Conservation (phyloP, 805 yeast species). For the Danielia oregonensis region DNA sequence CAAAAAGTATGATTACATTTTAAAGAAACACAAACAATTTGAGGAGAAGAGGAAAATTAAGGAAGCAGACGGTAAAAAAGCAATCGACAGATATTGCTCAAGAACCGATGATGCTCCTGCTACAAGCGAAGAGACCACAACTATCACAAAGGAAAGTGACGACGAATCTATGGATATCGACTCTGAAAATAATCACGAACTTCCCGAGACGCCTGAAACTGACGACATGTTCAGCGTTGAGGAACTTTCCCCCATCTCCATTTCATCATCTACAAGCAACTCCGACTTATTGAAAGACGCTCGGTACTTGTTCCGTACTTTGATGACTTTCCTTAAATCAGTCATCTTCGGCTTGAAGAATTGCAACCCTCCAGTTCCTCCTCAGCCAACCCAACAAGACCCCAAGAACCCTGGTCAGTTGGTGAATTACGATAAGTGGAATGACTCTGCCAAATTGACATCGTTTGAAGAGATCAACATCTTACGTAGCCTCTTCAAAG, state of each 20-base stretch:
- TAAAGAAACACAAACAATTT: slow-evolving; percentile 55
- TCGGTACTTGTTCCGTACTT: slow-evolving; percentile 77
- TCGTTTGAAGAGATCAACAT: slow-evolving; percentile 79
- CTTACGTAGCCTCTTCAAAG: slow-evolving; percentile 72
- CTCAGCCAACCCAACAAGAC: slow-evolving; percentile 38
- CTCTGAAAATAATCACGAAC: slow-evolving; percentile 11
- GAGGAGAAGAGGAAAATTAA: slow-evolving; percentile 39
- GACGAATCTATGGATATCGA: slow-evolving; percentile 14
- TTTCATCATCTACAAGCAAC: slow-evolving; percentile 40
- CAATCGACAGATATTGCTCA: slow-evolving; percentile 36
- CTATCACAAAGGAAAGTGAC: not conserved
- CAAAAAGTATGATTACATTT: slow-evolving; percentile 62
- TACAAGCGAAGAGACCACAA: not conserved
- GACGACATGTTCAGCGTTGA: slow-evolving; percentile 33
- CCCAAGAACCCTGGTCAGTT: slow-evolving; percentile 43
- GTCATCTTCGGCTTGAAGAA: slow-evolving; percentile 84
- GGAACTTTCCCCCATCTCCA: slow-evolving; percentile 53
- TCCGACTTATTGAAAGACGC: slow-evolving; percentile 83
- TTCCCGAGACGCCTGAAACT: slow-evolving; percentile 14
- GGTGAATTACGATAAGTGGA: slow-evolving; percentile 59
- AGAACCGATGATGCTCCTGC: slow-evolving; percentile 8
- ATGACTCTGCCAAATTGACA: slow-evolving; percentile 79
- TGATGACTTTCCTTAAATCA: slow-evolving; percentile 86
- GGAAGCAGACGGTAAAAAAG: slow-evolving; percentile 41
- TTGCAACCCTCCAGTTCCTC: slow-evolving; percentile 74